These are phyloP conservation scores for Scheffersomyces ergatensis DNA, from an alignment of 805 yeast species.

Conservation along the genomic window DNA sequence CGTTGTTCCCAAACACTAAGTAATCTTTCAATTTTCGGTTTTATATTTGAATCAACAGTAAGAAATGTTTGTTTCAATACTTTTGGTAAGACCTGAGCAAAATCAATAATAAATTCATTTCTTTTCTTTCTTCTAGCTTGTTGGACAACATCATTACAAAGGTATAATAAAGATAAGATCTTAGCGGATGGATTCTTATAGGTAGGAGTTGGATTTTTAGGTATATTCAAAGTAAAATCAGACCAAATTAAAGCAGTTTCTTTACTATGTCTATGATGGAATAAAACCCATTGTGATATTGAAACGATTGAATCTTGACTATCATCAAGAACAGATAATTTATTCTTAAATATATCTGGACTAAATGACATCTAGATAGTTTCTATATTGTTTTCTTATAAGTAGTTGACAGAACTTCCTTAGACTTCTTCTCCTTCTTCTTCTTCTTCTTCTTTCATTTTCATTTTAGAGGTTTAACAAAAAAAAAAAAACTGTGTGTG, in stretches of 20 bases:
- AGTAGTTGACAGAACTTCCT: no score
- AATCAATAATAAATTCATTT: slow-evolving; percentile 56
- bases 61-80: slow-evolving; percentile 33
- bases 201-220: slow-evolving; percentile 3
- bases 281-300: slow-evolving; percentile 45
- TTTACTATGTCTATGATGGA: slow-evolving; percentile 39
- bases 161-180: slow-evolving; percentile 59
- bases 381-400: no score
- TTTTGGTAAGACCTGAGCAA: slow-evolving; percentile 47
- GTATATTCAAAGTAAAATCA: slow-evolving; percentile 16
- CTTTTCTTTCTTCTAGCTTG: slow-evolving; percentile 65
- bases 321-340: slow-evolving; percentile 37
- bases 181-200: slow-evolving; percentile 18
- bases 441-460: no score
- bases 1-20: slow-evolving; percentile 60
- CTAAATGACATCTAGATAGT: slow-evolving; percentile 48
- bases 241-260: slow-evolving; percentile 39
- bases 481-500: no score
- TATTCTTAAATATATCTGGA: slow-evolving; percentile 29
- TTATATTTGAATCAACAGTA: slow-evolving; percentile 30
- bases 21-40: slow-evolving; percentile 49
- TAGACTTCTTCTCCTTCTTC: no score
- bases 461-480: no score
- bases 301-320: slow-evolving; percentile 47
- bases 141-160: slow-evolving; percentile 81